These are phyloP conservation scores for Voacanga thouarsii DNA, from an alignment of 257 asterid genomes.

Conservation along the genomic window DNA sequence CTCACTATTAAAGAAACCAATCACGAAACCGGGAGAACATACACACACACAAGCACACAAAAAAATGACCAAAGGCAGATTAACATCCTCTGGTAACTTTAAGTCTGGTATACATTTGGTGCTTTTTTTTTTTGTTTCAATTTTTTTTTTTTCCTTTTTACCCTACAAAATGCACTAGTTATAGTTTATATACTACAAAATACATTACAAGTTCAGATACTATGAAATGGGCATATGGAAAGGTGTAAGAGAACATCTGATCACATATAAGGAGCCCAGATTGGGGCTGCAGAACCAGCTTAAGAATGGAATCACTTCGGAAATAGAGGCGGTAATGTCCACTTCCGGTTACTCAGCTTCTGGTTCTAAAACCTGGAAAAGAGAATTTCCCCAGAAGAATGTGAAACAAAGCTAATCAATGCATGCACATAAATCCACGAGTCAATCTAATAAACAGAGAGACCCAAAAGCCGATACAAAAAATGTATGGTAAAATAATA, in stretches of 20 bases:
- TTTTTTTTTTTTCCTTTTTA: too few relatives aligned
- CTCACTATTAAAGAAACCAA: neutral
- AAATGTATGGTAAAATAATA: neutral
- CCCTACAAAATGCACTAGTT: neutral
- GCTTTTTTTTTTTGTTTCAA: neutral
- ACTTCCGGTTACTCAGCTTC: neutral
- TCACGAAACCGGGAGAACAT: neutral
- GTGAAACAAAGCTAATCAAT: neutral
- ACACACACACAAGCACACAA: neutral
- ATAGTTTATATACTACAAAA: neutral
- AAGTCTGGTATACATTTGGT: neutral
- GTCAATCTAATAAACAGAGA: neutral
- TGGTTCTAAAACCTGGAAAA: neutral
- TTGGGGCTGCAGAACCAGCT: too few relatives aligned
- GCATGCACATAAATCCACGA: neutral
- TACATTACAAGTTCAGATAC: neutral
- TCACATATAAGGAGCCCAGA: neutral
- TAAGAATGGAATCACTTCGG: neutral
- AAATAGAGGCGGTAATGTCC: neutral
- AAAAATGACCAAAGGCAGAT: neutral
- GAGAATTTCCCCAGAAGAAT: neutral
- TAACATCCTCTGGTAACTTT: neutral
- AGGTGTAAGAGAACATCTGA: neutral
- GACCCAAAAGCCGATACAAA: neutral
- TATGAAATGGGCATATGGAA: neutral